phyloP scores from a whole-genome alignment of 345 rosid species.

The Raphanus sativus region DNA sequence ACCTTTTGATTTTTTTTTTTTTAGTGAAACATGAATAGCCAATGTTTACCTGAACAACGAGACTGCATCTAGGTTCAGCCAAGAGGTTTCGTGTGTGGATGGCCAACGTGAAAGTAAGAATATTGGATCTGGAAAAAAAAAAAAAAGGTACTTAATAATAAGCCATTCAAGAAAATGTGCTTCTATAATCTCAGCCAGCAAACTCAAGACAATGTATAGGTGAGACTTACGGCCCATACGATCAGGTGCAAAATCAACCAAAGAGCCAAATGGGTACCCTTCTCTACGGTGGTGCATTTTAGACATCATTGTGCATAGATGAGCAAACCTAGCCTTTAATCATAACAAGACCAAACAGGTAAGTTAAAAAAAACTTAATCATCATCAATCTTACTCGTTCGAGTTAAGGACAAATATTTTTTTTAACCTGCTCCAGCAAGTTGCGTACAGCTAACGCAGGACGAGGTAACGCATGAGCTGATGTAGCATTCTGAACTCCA shows the following conservation, averaged over 20 bases:
- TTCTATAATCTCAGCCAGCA: conserved; percentile 9
- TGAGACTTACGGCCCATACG: conserved; percentile 73
- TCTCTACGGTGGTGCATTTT: conserved; percentile 95
- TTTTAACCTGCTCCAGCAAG: conserved; percentile 87
- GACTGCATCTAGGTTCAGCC: conserved; percentile 88
- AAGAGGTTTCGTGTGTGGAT: conserved; percentile 89
- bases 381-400: background rate
- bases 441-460: conserved; percentile 98
- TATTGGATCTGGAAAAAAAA: conserved; percentile 75
- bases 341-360: conserved; percentile 25
- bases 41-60: conserved; percentile 77
- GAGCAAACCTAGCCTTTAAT: conserved; percentile 90
- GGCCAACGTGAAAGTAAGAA: conserved; percentile 89
- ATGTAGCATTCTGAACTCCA: conserved; percentile 98
- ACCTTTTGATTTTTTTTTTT: background rate
- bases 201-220: background rate
- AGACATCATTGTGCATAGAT: conserved; percentile 94
- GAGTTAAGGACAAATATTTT: background rate
- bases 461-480: conserved; percentile 89
- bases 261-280: conserved; percentile 95
- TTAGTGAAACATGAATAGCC: background rate
- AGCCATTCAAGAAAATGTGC: conserved; percentile 1
- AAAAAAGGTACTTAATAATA: background rate
- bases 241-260: conserved; percentile 97
- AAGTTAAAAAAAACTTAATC: conserved; percentile 2